A percentile compares a stretch with the other conserved stretches of the same genome.
Evolutionary conservation across 2,329 filamentous ascomycete genomes (phyloP).

Genomic region (Paracorniculantispora psalliotae): DNA sequence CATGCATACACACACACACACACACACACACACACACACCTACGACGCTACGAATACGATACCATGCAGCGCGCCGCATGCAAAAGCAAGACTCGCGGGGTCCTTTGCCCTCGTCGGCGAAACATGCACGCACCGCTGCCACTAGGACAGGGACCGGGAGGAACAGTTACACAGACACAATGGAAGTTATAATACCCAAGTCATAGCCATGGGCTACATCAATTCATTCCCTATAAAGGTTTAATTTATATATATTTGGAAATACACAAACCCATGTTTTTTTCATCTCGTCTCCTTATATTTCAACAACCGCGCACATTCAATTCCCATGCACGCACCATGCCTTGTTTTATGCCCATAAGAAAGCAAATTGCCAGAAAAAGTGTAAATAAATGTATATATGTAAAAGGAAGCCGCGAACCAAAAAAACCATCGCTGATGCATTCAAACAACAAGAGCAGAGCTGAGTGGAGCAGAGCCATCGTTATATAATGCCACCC

Average conservation of each 20-base stretch:
- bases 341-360: neutral
- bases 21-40: neutral
- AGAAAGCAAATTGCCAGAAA: neutral
- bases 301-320: neutral
- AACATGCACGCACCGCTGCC: too few species aligned
- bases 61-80: too few species aligned
- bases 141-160: too few species aligned
- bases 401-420: neutral
- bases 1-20: neutral
- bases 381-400: neutral
- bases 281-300: too few species aligned
- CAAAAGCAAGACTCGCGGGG: too few species aligned
- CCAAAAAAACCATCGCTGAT: neutral
- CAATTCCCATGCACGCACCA: neutral
- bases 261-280: neutral
- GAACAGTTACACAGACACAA: neutral
- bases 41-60: too few species aligned
- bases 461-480: too few species aligned
- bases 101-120: too few species aligned
- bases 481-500: slow-evolving; percentile 7
- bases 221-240: slow-evolving; percentile 1
- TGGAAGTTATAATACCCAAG: neutral
- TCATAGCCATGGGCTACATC: neutral
- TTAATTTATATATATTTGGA: neutral
- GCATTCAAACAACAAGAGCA: too few species aligned